These are phyloP conservation scores for Teratosphaeria nubilosa DNA, from an alignment of 2,329 filamentous ascomycete genomes.

Conservation along the genomic window DNA sequence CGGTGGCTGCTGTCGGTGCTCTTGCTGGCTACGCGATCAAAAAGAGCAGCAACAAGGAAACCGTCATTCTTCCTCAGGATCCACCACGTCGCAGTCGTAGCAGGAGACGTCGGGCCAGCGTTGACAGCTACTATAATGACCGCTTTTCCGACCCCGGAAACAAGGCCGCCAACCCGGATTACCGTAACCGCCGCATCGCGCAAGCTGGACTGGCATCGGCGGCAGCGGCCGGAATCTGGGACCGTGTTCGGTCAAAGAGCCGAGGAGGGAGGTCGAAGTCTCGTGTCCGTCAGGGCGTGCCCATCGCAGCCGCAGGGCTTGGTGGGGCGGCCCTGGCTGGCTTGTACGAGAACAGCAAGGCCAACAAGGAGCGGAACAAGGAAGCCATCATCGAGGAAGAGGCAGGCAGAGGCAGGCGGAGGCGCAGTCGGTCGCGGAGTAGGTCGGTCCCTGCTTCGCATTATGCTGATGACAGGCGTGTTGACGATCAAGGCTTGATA, in stretches of 20 bases:
- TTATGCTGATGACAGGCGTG: constrained; percentile 28
- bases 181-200: constrained; percentile 49
- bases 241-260: constrained; percentile 49
- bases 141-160: constrained; percentile 7
- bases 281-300: constrained; percentile 46
- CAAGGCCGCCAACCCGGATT: constrained; percentile 33
- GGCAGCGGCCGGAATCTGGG: constrained; percentile 51
- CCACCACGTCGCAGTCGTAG: constrained; percentile 32
- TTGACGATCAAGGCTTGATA: constrained; percentile 45
- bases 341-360: constrained; percentile 54
- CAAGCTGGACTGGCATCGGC: constrained; percentile 53
- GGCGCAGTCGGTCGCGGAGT: constrained; percentile 27
- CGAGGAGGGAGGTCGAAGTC: constrained; percentile 37
- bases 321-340: constrained; percentile 52
- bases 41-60: constrained; percentile 39
- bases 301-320: constrained; percentile 51
- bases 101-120: constrained; percentile 32
- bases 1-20: constrained; percentile 50
- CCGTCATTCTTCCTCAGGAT: constrained; percentile 32
- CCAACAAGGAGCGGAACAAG: constrained; percentile 46
- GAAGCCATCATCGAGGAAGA: constrained; percentile 29
- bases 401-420: constrained; percentile 18
- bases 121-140: constrained; percentile 18
- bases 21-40: constrained; percentile 45
- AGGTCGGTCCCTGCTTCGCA: constrained; percentile 33